Conservation (phyloP, 2,329 filamentous ascomycete genomes). For the Magnaporthiopsis incrustans region DNA sequence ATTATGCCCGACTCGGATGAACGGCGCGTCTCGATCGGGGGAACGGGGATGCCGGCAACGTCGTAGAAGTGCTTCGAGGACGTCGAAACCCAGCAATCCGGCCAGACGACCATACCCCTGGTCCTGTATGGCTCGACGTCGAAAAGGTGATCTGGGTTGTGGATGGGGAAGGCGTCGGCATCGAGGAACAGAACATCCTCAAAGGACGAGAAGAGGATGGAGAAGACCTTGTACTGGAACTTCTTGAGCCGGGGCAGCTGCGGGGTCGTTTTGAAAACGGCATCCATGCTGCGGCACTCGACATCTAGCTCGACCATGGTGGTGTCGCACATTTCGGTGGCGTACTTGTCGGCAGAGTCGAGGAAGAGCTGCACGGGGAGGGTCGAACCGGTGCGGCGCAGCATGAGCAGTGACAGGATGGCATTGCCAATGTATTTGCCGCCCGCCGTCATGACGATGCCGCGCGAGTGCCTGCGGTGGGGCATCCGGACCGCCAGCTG, state of each 20-base stretch:
- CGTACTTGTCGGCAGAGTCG: constrained; percentile 22
- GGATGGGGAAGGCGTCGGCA: constrained; percentile 43
- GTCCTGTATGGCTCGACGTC: constrained; percentile 41
- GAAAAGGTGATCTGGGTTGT: constrained; percentile 33
- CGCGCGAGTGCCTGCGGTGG: constrained; percentile 24
- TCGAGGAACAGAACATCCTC: constrained; percentile 52
- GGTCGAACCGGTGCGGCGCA: constrained; percentile 39
- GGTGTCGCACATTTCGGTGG: constrained; percentile 22
- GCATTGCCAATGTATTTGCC: constrained; percentile 39
- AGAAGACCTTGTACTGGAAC: constrained; percentile 49
- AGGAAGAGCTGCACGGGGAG: constrained; percentile 36
- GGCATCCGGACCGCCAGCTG: constrained; percentile 24
- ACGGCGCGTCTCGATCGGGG: constrained; percentile 19
- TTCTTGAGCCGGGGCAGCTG: constrained; percentile 22
- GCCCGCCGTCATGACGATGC: constrained; percentile 43
- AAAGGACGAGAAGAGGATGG: constrained; percentile 50
- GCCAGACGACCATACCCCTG: constrained; percentile 47
- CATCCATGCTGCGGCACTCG: constrained; percentile 24
- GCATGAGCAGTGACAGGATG: constrained; percentile 41
- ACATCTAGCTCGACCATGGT: constrained; percentile 21
- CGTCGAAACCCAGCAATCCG: constrained; percentile 42
- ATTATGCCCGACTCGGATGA: constrained; percentile 42
- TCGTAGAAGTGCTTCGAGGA: constrained; percentile 35
- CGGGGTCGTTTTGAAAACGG: constrained; percentile 17
- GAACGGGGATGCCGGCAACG: constrained; percentile 27